Evolutionary conservation across 345 rosid genomes (phyloP), one percentile per base, ranked within the genome.

Genomic region (Moricandia arvensis): DNA sequence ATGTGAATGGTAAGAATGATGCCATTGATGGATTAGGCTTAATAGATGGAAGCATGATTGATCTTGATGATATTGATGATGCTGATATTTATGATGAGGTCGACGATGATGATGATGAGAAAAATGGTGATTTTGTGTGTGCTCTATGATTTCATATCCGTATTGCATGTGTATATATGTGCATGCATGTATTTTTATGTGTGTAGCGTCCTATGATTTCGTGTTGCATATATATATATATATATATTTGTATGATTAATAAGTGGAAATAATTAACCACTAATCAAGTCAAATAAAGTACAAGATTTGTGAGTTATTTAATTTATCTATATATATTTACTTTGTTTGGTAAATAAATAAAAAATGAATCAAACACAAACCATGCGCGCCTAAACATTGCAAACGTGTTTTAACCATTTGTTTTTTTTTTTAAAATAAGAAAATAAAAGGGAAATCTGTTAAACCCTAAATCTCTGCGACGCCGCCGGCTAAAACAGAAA

Each of bases 81-180:
- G n/a, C n/a, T 68, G 95, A 87, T 72, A 75, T 88, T 35, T 91
- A 88, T 13, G 94, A 61, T 45, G 89, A 83, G 59, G 74, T 79
- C 31, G 86, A 79, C 66, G 89, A 86, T 37, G 53, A 47, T n/a
- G 65, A 86, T 31, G 62, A 78, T 0, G 97, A 87, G 69, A 79
- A 82, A 26, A 86, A 89, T 17, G 98, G 91, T 9, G 98, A 93
- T 69, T 93, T 93, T 77, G 97, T 93, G 21, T 93, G 91, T 78
- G 90, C 90, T 10, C 57, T 93, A 37, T 88, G 80, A 86, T 63
- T 64, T 69, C 75, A 21, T 77, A 30, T 70, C 13, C 16, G 9
- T 76, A 6, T 16, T 53, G 1, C 57, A 75, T 63, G 55, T 24
- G 31, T 70, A 27, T 7, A 10, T 37, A 17, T 13, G 63, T 26